Conservation (phyloP, 169 alveolate species). For the Plasmodium chabaudi region DNA sequence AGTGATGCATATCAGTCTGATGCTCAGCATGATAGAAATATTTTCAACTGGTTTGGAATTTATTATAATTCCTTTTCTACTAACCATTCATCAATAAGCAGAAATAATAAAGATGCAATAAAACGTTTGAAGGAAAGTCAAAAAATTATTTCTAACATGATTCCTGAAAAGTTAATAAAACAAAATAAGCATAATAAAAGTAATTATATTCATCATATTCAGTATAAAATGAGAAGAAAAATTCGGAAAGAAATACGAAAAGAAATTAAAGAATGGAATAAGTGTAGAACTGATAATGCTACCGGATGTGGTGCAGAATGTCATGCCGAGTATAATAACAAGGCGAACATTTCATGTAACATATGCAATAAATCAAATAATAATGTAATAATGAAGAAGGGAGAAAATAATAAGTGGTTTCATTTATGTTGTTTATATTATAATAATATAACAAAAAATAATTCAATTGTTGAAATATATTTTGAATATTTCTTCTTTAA, state of each 20-base stretch:
- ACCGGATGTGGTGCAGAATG: background rate
- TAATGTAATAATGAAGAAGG: slow-evolving; percentile 36
- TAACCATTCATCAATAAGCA: no score
- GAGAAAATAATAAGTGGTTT: slow-evolving; percentile 18
- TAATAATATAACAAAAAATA: slow-evolving; percentile 25
- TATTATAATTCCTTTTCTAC: background rate
- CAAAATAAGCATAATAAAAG: background rate
- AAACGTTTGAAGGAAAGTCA: background rate
- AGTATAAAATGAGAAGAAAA: background rate
- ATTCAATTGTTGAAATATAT: slow-evolving; percentile 14
- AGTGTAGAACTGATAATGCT: background rate
- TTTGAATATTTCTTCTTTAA: slow-evolving; percentile 42
- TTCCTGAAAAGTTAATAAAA: background rate
- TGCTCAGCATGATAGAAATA: background rate
- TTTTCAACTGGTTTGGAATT: background rate
- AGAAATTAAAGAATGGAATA: background rate
- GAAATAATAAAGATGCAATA: no score
- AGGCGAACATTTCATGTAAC: background rate
- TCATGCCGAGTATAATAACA: background rate
- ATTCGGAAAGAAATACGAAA: background rate
- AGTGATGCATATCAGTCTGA: background rate
- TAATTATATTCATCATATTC: background rate
- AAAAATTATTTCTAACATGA: background rate
- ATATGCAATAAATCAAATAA: slow-evolving; percentile 11
- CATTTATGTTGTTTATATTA: slow-evolving; percentile 53